These are phyloP conservation scores for Xylaria nigripes DNA, from an alignment of 495 filamentous ascomycete genomes.

Conservation along the genomic window DNA sequence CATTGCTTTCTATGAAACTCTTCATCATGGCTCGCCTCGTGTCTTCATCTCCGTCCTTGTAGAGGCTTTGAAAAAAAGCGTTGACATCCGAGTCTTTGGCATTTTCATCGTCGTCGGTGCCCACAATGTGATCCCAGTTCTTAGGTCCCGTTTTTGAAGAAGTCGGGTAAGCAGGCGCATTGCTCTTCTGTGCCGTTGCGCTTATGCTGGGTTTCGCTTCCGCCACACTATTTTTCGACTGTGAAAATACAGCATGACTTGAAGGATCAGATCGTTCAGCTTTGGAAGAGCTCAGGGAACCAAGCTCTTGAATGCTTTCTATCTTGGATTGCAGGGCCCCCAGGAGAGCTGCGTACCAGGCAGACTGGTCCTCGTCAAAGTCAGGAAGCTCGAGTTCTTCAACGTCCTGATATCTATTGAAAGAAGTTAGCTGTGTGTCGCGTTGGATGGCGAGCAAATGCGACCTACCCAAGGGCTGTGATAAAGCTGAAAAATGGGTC, in stretches of 20 bases:
- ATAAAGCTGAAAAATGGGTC: conserved; percentile 13
- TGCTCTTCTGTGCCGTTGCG: conserved; percentile 6
- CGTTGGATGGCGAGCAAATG: neutral
- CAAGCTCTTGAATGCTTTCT: neutral
- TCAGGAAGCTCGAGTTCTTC: conserved; percentile 12
- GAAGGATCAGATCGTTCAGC: neutral
- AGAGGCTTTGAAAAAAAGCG: conserved; percentile 86
- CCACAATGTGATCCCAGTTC: conserved; percentile 77
- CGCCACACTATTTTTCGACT: conserved; percentile 1
- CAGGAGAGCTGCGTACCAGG: conserved; percentile 19
- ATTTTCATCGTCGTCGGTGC: conserved; percentile 42
- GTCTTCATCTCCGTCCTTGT: conserved; percentile 68
- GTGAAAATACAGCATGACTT: neutral
- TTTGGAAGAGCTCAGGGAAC: neutral
- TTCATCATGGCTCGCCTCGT: conserved; percentile 94
- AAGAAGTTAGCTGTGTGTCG: neutral
- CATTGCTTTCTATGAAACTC: conserved; percentile 87
- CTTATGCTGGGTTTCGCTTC: conserved; percentile 6
- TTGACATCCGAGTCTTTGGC: conserved; percentile 65
- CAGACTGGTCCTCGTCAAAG: neutral
- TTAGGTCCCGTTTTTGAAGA: conserved; percentile 78
- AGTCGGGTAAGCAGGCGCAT: conserved; percentile 68
- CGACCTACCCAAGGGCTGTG: conserved; percentile 16
- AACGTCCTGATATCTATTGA: conserved; percentile 13
- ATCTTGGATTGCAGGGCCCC: conserved; percentile 8